phyloP scores from a whole-genome alignment of 345 rosid species.

The Hibiscus syriacus region DNA sequence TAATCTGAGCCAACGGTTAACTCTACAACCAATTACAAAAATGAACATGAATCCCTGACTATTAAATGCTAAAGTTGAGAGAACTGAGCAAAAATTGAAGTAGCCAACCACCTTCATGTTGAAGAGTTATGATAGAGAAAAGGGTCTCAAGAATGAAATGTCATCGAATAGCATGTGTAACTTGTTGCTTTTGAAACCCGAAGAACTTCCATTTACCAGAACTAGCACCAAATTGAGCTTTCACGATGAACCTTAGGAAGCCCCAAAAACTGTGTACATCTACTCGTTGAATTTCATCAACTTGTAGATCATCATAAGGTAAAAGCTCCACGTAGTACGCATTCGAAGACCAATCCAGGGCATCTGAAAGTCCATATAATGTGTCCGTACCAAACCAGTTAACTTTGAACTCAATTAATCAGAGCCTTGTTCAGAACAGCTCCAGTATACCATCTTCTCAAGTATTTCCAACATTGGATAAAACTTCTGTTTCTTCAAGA shows the following conservation, averaged over 20 bases:
- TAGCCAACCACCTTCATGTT: not conserved
- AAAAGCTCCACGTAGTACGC: not conserved
- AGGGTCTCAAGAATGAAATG: not conserved
- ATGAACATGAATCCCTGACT: not conserved
- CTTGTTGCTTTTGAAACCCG: not conserved
- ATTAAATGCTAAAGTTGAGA: not conserved
- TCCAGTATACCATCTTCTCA: no score
- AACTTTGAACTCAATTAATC: not conserved
- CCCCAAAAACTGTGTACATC: not conserved
- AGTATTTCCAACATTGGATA: constrained; percentile 1
- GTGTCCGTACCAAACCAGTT: not conserved
- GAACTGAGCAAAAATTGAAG: not conserved
- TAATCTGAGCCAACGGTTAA: constrained; percentile 5
- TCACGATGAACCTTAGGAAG: not conserved
- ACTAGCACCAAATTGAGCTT: not conserved
- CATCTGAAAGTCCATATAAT: not conserved
- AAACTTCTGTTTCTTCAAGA: constrained; percentile 6
- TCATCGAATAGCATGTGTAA: not conserved
- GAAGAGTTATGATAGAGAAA: not conserved
- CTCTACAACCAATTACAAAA: constrained; percentile 8
- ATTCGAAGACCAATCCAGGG: not conserved
- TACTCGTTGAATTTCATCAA: not conserved
- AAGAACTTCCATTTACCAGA: not conserved
- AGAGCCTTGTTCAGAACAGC: not conserved
- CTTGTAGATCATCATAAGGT: not conserved